Evolutionary conservation across 805 yeast species (phyloP), one percentile per base, ranked within the genome.

Genomic region (Yamadazyma sp.): DNA sequence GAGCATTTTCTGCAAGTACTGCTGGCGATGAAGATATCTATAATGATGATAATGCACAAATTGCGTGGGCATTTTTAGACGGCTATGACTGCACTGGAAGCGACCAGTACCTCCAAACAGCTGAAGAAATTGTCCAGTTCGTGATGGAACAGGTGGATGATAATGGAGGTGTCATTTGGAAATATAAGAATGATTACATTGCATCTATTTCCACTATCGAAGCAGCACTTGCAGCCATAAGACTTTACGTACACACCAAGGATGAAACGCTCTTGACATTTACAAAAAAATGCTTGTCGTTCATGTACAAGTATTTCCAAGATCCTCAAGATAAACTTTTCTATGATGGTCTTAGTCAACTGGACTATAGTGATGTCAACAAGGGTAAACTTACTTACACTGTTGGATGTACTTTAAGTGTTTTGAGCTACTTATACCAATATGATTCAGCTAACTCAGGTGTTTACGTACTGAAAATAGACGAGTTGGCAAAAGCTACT

Each of bases 151-250:
- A 56, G 43, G 48, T 53, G 49, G 50, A 50, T 26, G 32, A 33
- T 11, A 46, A 40, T 14, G 64, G 64, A 3, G 62, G 62, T 6
- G 53, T 59, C 2, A 41, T 37, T 13, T 59, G 64, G 64, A 38
- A 47, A 13, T 48, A 48, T 27, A 37, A 48, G 3, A 40, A 36
- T 8, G 42, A 40, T n/a, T 59, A 59, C 30, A 43, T 56, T 16
- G 59, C 64, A 7, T 55, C 64, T 11, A 59, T 59, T 25, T 56
- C 62, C 5, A 53, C 59, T 6, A 46, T 50, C 10, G 64, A 59
- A 40, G 53, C 56, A 1, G 62, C 59, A 4, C 46, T 59, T 21
- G 59, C 60, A 7, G 59, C 62, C 3, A 42, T 52, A 9, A 41
- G 46, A 28, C 26, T 57, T 5, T 54, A 50, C 38, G 45, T 40